Conservation (phyloP, 2,329 filamentous ascomycete species). For the Macrophomina pseudophaseolina region DNA sequence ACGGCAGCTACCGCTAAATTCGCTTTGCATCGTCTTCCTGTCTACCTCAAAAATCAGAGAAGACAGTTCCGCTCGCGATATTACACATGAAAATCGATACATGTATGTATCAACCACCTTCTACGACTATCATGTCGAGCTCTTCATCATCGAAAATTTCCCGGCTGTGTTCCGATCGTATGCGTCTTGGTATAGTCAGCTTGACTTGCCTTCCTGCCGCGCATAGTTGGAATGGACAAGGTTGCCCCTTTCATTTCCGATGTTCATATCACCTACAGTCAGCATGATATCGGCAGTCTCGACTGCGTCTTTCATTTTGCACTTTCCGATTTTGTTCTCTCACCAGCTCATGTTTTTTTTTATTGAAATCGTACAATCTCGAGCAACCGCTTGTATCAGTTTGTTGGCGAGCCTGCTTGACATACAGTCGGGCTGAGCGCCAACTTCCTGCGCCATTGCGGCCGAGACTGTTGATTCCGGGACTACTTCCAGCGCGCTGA, state of each 20-base stretch:
- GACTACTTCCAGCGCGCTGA: background rate
- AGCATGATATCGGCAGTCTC: conserved; percentile 17
- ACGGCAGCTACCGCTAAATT: conserved; percentile 27
- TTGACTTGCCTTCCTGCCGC: conserved; percentile 22
- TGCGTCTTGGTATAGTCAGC: conserved; percentile 26
- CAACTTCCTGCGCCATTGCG: background rate
- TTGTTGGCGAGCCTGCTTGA: background rate
- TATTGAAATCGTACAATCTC: conserved; percentile 23
- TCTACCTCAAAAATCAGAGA: background rate
- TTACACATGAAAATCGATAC: conserved; percentile 25
- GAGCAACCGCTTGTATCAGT: background rate
- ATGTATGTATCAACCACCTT: conserved; percentile 25
- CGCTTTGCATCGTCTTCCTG: conserved; percentile 11
- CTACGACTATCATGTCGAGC: conserved; percentile 22
- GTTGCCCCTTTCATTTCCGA: conserved; percentile 7
- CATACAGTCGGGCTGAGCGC: background rate
- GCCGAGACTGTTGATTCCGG: background rate
- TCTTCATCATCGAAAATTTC: conserved; percentile 25
- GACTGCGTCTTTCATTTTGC: conserved; percentile 22
- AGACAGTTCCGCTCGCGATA: conserved; percentile 15
- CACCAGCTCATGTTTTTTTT: conserved; percentile 16
- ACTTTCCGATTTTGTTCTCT: conserved; percentile 11
- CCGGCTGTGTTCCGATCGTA: conserved; percentile 23
- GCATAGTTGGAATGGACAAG: conserved; percentile 15
- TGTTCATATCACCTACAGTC: conserved; percentile 23